phyloP scores from a whole-genome alignment of 495 filamentous ascomycete species.

The Trichoderma gamsii region DNA sequence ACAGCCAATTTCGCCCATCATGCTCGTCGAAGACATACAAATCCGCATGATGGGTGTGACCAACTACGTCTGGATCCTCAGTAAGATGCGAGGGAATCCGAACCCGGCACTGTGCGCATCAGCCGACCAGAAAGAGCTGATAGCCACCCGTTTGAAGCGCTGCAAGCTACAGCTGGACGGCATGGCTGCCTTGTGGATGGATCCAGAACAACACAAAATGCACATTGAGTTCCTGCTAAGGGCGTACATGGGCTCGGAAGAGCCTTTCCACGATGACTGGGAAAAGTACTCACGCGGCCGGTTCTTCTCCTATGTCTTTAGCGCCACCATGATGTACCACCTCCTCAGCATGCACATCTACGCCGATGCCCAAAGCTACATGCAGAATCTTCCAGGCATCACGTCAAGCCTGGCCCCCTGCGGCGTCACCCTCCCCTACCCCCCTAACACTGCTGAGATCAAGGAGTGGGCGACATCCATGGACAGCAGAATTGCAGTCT shows the following conservation, averaged over 20 bases:
- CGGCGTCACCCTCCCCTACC: neutral
- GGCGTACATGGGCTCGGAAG: constrained; percentile 22
- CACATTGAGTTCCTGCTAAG: neutral
- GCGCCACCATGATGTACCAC: constrained; percentile 23
- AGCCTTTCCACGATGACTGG: constrained; percentile 17
- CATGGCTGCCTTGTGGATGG: constrained; percentile 3
- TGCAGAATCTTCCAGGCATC: constrained; percentile 16
- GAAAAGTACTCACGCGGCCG: constrained; percentile 15
- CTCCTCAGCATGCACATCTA: constrained; percentile 24
- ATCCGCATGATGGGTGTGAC: constrained; percentile 20
- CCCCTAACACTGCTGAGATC: neutral
- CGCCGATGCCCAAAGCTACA: constrained; percentile 20
- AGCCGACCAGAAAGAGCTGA: neutral
- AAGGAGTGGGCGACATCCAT: neutral
- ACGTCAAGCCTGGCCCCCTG: neutral
- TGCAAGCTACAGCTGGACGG: constrained; percentile 15
- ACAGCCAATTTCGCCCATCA: neutral
- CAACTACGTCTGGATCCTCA: constrained; percentile 20
- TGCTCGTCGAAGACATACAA: constrained; percentile 26
- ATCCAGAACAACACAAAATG: neutral
- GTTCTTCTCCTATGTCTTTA: constrained; percentile 19
- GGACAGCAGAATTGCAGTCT: neutral
- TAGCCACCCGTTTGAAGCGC: neutral
- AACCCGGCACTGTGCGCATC: neutral
- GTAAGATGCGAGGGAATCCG: neutral